Percentiles rank a stretch among this genome's conserved stretches.
phyloP scores from a whole-genome alignment of 192 early-diverging fungal species.

The Ambispora gerdemannii region DNA sequence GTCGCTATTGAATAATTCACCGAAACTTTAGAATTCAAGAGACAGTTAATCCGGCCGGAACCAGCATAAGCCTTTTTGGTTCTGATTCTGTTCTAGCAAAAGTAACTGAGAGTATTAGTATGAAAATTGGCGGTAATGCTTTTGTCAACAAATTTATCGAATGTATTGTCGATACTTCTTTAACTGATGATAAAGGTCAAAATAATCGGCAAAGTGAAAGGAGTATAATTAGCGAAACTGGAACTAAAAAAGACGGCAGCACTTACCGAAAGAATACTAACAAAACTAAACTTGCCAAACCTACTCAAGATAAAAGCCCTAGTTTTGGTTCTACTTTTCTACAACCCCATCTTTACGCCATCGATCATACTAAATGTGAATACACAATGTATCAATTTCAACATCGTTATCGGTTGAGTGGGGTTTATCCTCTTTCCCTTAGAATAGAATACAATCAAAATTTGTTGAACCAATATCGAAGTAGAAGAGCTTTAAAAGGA shows the following conservation, averaged over 20 bases:
- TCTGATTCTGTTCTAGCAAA: neutral
- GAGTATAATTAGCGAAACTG: no score
- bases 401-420: neutral
- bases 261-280: no score
- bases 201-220: neutral
- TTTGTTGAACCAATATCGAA: neutral
- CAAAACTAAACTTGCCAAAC: no score
- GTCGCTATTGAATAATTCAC: neutral
- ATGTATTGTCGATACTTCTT: neutral
- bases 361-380: neutral
- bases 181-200: neutral
- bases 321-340: neutral
- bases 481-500: slow-evolving; percentile 1
- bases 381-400: neutral
- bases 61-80: neutral
- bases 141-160: no score
- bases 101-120: neutral
- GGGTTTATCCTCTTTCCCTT: neutral
- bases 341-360: neutral
- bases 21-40: neutral
- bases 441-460: slow-evolving; percentile 1
- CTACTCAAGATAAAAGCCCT: no score
- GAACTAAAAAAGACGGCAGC: no score
- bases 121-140: neutral
- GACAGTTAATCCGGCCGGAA: neutral